Evolutionary conservation across 2,329 filamentous ascomycete species (phyloP), one percentile per base, ranked within the genome.

Genomic region (Bipolaris zeicola): DNA sequence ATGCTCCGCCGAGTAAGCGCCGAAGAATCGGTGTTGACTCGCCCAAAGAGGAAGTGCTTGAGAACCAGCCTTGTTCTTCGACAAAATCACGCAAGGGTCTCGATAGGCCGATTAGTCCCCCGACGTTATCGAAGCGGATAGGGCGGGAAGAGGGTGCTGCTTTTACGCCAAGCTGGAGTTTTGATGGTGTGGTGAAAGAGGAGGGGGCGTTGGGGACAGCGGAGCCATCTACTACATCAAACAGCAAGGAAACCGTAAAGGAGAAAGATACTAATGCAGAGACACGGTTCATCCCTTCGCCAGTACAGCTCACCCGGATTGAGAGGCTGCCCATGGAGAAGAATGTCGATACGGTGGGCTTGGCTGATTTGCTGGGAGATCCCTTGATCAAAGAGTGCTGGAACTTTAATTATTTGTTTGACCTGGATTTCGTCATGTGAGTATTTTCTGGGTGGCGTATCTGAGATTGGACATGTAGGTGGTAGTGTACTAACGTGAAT

Each of bases 301-400:
- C 91, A 0, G 85, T 93, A 63, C 86, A 87, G 55, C 83, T 95
- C 13, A 93, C 89, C 0, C 82, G 81, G 57, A 88, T 95, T 51
- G 80, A 79, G 26, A 88, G 90, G 64, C 78, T 93, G 0, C 80
- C 86, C 1, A 73, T 79, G 2, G 69, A 72, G 0, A 78, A 82
- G 58, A 95, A 96, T 76, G 76, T 80, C 22, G 89, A 89, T 71
- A 81, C 90, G 0, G 75, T 94, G 33, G 82, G 80, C 1, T 78
- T 95, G 8, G 77, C 78, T 4, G 89, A 91, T 55, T 81, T 96
- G 5, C 80, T 96, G 1, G 86, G 89, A 0, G 87, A 92, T 70
- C 89, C 90, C 0, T 79, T 92, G 60, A 90, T 95, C 52, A 82
- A 83, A 37, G 85, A 89, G 68, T 86, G 84, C 61, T 90, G 88